A percentile compares a stretch with the other conserved stretches of the same genome.
Evolutionary conservation across 2,329 filamentous ascomycete genomes (phyloP).

Genomic region (Volutella citrinella): DNA sequence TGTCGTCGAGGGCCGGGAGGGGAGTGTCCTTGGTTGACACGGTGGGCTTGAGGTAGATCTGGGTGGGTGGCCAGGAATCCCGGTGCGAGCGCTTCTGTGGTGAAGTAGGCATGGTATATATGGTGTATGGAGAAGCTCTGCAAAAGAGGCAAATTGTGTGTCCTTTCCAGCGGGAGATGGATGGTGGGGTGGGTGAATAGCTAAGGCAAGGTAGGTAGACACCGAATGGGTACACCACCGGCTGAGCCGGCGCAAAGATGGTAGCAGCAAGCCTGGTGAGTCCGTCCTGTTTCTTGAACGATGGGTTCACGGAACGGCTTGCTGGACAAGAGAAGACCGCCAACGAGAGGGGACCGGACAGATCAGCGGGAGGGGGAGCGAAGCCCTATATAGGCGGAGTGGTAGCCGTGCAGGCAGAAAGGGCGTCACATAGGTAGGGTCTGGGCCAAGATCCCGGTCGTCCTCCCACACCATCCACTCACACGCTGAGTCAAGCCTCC

Average conservation of each 20-base stretch:
- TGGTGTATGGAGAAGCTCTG: constrained; percentile 7
- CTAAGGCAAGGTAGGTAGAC: not conserved
- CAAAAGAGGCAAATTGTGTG: not conserved
- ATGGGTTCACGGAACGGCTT: constrained; percentile 21
- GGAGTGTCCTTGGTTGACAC: constrained; percentile 38
- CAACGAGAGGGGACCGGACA: constrained; percentile 12
- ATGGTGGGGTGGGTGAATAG: not conserved
- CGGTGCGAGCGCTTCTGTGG: constrained; percentile 32
- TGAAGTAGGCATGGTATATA: constrained; percentile 33
- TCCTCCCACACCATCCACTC: no score
- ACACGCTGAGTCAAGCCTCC: no score
- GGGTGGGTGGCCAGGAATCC: constrained; percentile 53
- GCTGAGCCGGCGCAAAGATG: constrained; percentile 18
- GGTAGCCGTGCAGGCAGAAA: constrained; percentile 16
- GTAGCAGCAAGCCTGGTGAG: constrained; percentile 16
- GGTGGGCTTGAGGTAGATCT: constrained; percentile 43
- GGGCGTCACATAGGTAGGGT: no score
- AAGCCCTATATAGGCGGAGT: constrained; percentile 18
- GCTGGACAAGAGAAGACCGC: constrained; percentile 12
- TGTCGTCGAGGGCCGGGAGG: constrained; percentile 44
- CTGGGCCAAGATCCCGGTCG: no score
- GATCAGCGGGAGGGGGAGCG: constrained; percentile 7
- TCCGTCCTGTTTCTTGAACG: no score
- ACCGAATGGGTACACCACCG: constrained; percentile 16
- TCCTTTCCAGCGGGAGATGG: not conserved